These are phyloP conservation scores for Sclerotinia minor DNA, from an alignment of 2,329 filamentous ascomycete species.

Conservation along the genomic window DNA sequence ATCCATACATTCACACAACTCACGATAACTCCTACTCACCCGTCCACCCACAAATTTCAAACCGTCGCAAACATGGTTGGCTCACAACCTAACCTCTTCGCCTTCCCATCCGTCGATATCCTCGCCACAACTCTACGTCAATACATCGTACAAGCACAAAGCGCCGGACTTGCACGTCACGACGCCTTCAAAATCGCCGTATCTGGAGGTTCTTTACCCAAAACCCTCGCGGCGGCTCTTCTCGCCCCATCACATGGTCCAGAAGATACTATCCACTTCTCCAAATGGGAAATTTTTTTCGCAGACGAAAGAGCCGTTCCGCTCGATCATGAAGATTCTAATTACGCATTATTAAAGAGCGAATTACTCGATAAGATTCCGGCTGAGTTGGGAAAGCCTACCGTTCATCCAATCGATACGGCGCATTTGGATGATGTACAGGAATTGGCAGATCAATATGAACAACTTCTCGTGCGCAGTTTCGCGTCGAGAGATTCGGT, in stretches of 20 bases:
- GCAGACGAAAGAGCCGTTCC: slow-evolving; percentile 95
- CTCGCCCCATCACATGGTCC: slow-evolving; percentile 54
- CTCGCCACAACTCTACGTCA: slow-evolving; percentile 76
- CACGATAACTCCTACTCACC: background rate
- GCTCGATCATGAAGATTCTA: slow-evolving; percentile 89
- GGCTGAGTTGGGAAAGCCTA: slow-evolving; percentile 59
- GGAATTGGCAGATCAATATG: slow-evolving; percentile 91
- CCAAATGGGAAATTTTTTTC: slow-evolving; percentile 97
- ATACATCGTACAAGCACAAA: slow-evolving; percentile 82
- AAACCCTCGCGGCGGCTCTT: slow-evolving; percentile 81
- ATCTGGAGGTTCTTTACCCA: slow-evolving; percentile 89
- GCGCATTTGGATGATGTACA: slow-evolving; percentile 71
- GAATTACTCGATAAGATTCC: slow-evolving; percentile 91
- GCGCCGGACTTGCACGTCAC: slow-evolving; percentile 76
- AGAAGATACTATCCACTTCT: slow-evolving; percentile 70
- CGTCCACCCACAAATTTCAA: slow-evolving; percentile 1
- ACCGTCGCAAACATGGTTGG: slow-evolving; percentile 31
- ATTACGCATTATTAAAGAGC: slow-evolving; percentile 83
- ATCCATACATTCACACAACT: background rate
- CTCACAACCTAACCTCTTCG: slow-evolving; percentile 67
- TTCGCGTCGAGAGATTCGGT: slow-evolving; percentile 94
- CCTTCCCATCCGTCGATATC: slow-evolving; percentile 67
- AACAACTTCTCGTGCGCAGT: slow-evolving; percentile 77
- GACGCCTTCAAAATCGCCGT: slow-evolving; percentile 86
- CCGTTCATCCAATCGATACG: slow-evolving; percentile 76